phyloP scores from a whole-genome alignment of 495 filamentous ascomycete species.

The Schizothecium vesticola region DNA sequence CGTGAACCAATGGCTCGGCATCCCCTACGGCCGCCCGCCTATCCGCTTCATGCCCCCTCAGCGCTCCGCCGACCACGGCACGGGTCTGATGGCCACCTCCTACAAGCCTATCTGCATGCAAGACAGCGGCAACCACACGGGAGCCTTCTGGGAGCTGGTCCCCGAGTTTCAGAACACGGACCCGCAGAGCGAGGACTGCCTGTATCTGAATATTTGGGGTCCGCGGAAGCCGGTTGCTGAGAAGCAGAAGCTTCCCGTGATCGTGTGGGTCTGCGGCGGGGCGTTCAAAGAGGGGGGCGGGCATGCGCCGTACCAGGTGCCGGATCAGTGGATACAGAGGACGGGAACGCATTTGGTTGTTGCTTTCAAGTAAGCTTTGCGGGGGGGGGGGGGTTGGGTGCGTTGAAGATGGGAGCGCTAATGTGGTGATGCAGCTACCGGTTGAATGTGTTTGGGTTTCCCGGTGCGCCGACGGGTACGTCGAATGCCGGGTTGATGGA shows the following conservation, averaged over 20 bases:
- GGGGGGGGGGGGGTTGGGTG: too few species aligned
- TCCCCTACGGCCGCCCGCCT: constrained; percentile 48
- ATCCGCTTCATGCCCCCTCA: constrained; percentile 38
- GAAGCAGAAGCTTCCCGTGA: constrained; percentile 12
- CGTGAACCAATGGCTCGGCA: constrained; percentile 43
- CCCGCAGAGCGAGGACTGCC: constrained; percentile 46
- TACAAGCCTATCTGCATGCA: constrained; percentile 9
- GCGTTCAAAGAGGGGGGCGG: constrained; percentile 2
- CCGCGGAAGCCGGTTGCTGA: not conserved
- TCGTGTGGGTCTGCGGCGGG: constrained; percentile 29
- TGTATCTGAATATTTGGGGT: constrained; percentile 50
- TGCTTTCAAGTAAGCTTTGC: too few species aligned
- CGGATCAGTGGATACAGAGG: constrained; percentile 29
- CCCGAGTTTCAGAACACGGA: constrained; percentile 1
- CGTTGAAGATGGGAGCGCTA: too few species aligned
- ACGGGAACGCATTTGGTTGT: constrained; percentile 48
- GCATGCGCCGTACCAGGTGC: constrained; percentile 5
- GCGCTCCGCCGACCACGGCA: constrained; percentile 54
- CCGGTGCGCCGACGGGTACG: constrained; percentile 19
- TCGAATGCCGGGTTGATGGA: constrained; percentile 49
- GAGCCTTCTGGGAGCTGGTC: not conserved
- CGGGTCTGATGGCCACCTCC: constrained; percentile 36
- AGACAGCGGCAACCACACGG: not conserved
- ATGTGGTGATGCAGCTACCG: too few species aligned
- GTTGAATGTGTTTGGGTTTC: constrained; percentile 57